These are phyloP conservation scores for Coemansia sp. DNA, from an alignment of 192 early-diverging fungal genomes.

Conservation along the genomic window DNA sequence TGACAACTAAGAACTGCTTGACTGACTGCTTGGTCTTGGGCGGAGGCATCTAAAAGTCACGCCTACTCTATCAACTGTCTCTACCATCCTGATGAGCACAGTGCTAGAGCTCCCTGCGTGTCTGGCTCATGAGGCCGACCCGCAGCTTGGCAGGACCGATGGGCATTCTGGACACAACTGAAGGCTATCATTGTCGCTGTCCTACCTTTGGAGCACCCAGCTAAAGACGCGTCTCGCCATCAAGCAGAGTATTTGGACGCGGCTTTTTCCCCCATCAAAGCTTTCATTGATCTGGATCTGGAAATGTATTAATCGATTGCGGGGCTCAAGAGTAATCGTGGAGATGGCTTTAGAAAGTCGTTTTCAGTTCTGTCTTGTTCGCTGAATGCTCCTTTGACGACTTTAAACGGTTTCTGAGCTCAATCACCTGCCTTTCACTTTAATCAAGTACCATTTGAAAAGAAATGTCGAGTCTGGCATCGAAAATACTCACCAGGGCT, in stretches of 20 bases:
- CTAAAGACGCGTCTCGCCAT: neutral
- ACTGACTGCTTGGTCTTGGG: neutral
- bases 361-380: neutral
- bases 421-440: neutral
- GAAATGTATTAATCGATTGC: neutral
- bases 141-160: neutral
- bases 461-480: constrained; percentile 31
- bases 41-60: neutral
- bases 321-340: neutral
- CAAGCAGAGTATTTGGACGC: neutral
- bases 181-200: neutral
- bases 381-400: neutral
- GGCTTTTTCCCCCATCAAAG: neutral
- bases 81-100: neutral
- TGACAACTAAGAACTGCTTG: neutral
- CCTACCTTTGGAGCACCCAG: neutral
- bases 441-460: neutral
- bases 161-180: neutral
- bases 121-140: neutral
- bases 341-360: neutral
- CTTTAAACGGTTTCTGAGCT: neutral
- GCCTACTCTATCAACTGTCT: neutral
- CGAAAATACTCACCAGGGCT: constrained; percentile 74
- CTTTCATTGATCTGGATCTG: neutral
- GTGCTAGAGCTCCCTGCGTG: neutral